Base-by-base conservation (phyloP, 225 moss, liverwort and hornwort species). In the Climacium dendroides region DNA sequence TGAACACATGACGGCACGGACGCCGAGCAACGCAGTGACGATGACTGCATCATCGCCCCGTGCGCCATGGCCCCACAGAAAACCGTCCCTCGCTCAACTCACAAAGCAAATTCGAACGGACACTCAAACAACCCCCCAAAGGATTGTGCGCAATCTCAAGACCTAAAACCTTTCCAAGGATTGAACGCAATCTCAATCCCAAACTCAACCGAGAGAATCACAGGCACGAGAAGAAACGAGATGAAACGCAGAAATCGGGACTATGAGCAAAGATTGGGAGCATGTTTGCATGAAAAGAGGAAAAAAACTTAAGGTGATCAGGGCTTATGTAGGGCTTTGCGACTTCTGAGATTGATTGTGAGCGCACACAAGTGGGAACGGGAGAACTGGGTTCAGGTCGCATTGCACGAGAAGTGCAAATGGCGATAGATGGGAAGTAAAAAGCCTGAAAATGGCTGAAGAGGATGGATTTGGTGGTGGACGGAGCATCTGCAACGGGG, bases 11-110 rank as follows among this genome's bases (percentile, higher is more conserved):
- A 86, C 83, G 88, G 54, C 39, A 79, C 90, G 55, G 90, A 87
- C 25, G 87, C 85, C 54, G 90, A 39, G 82, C 93, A 89, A 53
- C 88, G 70, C 79, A 84, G 71, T 78, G 86, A 85, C 88, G 82
- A 81, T 52, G 81, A 86, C 65, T 88, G 89, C 69, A 74, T 91
- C 88, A 89, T 72, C 83, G 88, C 82, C 76, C 88, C 89, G 74
- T 85, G 90, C 87, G 89, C 85, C 91, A 93, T 90, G n/a, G n/a
- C 58, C 25, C 26, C 81, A 60, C 59, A n/a, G 70, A 74, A 64
- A 47, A 53, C 73, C 73, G 45, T 63, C 48, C 8, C 78, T 61
- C 34, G 13, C 78, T 17, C 55, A 57, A 64, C 48, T 61, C 52
- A 52, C 58, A 57, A 45, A n/a, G 58, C 65, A 48, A 52, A 77